A percentile compares a stretch with the other conserved stretches of the same genome.
These are phyloP conservation scores for Hibiscus syriacus DNA, from an alignment of 345 rosid genomes.

Conservation along the genomic window DNA sequence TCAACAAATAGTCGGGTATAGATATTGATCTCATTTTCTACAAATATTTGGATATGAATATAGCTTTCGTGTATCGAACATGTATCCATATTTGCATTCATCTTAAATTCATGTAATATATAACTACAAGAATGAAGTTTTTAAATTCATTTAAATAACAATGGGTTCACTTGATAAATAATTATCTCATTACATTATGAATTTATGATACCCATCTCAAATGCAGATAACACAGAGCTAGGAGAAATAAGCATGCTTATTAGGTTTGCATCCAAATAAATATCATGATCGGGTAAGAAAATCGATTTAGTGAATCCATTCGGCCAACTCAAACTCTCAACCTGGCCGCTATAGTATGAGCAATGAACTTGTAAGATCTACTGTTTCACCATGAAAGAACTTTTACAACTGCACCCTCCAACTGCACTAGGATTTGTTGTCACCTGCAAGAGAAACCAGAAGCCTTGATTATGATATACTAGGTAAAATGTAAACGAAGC, in stretches of 20 bases:
- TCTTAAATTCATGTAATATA: too few relatives aligned
- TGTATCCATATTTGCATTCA: too few relatives aligned
- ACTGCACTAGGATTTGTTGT: constrained; percentile 87
- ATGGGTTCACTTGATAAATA: too few relatives aligned
- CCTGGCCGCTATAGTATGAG: neutral
- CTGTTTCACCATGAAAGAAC: constrained; percentile 92
- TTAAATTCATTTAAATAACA: constrained; percentile 27
- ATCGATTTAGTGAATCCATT: too few relatives aligned
- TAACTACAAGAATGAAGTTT: too few relatives aligned
- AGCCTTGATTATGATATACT: neutral
- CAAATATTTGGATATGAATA: too few relatives aligned
- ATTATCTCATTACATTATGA: too few relatives aligned
- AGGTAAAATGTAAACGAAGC: too few relatives aligned
- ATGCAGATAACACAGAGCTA: neutral
- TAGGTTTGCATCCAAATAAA: neutral
- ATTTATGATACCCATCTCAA: neutral
- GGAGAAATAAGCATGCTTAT: neutral
- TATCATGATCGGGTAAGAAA: too few relatives aligned
- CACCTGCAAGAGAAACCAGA: constrained; percentile 55
- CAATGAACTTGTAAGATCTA: constrained; percentile 14
- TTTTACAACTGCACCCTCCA: constrained; percentile 95
- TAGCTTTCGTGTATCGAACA: too few relatives aligned
- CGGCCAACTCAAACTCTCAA: neutral
- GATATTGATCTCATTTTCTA: too few relatives aligned
- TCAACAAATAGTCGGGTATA: too few relatives aligned